Conservation (phyloP, 192 early-diverging fungal species). For the Coemansia pectinata region DNA sequence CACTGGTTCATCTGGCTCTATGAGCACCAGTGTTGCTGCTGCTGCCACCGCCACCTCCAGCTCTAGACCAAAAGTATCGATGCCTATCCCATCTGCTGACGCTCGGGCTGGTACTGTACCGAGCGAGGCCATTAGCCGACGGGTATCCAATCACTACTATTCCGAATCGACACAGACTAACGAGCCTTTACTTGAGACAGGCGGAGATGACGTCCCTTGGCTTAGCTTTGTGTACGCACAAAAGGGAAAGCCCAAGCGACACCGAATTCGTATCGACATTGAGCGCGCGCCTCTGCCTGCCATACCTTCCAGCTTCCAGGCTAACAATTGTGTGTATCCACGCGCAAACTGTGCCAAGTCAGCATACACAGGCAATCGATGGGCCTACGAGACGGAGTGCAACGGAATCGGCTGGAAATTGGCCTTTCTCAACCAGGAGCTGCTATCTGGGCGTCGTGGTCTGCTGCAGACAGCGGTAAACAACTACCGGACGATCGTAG, state of each 20-base stretch:
- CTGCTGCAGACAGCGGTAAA: conserved; percentile 85
- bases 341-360: conserved; percentile 66
- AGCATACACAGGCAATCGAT: conserved; percentile 78
- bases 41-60: background rate
- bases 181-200: conserved; percentile 32
- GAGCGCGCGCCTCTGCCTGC: conserved; percentile 52
- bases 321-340: conserved; percentile 82
- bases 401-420: conserved; percentile 87
- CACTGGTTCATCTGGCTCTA: background rate
- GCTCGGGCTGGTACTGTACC: background rate
- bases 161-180: background rate
- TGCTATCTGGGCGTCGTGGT: conserved; percentile 69
- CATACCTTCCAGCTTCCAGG: conserved; percentile 64
- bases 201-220: conserved; percentile 32
- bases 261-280: conserved; percentile 74
- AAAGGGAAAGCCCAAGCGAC: conserved; percentile 63
- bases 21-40: background rate
- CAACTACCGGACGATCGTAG: conserved; percentile 70
- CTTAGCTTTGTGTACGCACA: conserved; percentile 49
- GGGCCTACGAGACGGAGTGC: conserved; percentile 83
- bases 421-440: conserved; percentile 69
- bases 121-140: background rate
- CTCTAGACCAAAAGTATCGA: background rate
- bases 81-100: background rate
- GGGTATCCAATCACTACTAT: background rate